Evolutionary conservation across 2,329 filamentous ascomycete species (phyloP).

Genomic region (Tolypocladium tropicale): DNA sequence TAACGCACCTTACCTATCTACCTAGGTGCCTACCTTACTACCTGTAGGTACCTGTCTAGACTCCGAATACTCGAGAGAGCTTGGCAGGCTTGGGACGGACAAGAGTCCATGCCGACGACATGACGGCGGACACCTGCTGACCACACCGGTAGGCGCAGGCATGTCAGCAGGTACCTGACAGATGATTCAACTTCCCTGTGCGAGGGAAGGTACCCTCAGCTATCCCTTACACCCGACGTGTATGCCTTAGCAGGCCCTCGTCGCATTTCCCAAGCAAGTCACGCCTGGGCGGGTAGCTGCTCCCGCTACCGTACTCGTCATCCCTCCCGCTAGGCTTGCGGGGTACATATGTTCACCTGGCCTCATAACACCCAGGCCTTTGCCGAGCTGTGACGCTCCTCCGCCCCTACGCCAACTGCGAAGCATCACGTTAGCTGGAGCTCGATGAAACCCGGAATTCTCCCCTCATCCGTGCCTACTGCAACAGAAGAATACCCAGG

Average conservation of each 20-base stretch:
- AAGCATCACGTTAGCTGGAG: background rate
- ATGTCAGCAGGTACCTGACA: background rate
- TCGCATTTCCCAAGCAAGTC: too few relatives aligned
- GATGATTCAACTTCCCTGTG: background rate
- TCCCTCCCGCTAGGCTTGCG: background rate
- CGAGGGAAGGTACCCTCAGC: background rate
- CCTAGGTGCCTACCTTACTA: too few relatives aligned
- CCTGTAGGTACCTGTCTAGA: too few relatives aligned
- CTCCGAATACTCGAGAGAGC: too few relatives aligned
- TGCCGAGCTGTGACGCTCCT: background rate
- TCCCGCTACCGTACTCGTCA: background rate
- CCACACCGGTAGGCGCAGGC: background rate
- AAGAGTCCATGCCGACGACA: background rate
- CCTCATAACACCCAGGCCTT: background rate
- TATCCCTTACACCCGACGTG: too few relatives aligned
- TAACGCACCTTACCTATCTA: too few relatives aligned
- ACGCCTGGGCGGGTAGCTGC: too few relatives aligned
- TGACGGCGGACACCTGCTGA: background rate
- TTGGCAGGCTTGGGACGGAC: too few relatives aligned
- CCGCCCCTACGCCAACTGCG: background rate
- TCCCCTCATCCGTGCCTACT: background rate
- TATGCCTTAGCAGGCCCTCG: too few relatives aligned
- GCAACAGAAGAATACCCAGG: background rate
- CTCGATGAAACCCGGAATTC: background rate
- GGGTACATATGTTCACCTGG: background rate